Percentiles rank a stretch among this genome's conserved stretches.
phyloP scores from a whole-genome alignment of 2,329 filamentous ascomycete species.

The Alternaria tenuissima region DNA sequence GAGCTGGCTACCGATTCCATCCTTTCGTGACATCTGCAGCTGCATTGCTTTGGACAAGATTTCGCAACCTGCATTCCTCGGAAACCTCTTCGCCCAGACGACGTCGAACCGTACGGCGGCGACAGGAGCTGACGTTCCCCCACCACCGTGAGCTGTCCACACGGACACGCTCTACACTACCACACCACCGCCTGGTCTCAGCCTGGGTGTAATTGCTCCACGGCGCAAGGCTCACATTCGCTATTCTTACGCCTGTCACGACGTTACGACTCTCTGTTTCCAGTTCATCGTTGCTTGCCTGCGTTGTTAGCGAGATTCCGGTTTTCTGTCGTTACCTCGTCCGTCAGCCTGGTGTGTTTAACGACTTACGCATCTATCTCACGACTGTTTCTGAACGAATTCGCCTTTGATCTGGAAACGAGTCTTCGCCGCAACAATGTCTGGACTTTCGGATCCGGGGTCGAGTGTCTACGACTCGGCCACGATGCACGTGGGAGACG shows the following conservation, averaged over 20 bases:
- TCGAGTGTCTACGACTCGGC: slow-evolving; percentile 76
- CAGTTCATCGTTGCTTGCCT: slow-evolving; percentile 18
- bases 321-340: slow-evolving; percentile 17
- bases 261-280: slow-evolving; percentile 39
- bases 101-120: slow-evolving; percentile 28
- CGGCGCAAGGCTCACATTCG: slow-evolving; percentile 21
- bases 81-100: slow-evolving; percentile 11
- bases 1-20: slow-evolving; percentile 33
- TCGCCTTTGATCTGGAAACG: background rate
- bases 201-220: slow-evolving; percentile 31
- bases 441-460: slow-evolving; percentile 71
- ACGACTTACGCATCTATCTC: slow-evolving; percentile 17
- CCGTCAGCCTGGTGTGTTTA: slow-evolving; percentile 8
- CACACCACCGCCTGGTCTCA: slow-evolving; percentile 24
- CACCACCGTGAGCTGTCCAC: slow-evolving; percentile 40
- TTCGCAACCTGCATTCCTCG: slow-evolving; percentile 8
- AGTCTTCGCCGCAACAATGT: slow-evolving; percentile 32
- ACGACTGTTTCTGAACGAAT: slow-evolving; percentile 7
- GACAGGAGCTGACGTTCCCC: slow-evolving; percentile 36
- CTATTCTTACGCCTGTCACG: slow-evolving; percentile 38
- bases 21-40: slow-evolving; percentile 26
- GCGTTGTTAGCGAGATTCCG: slow-evolving; percentile 17
- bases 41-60: slow-evolving; percentile 5
- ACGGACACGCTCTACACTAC: slow-evolving; percentile 42
- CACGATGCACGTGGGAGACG: slow-evolving; percentile 80